Base-by-base conservation (phyloP, 805 yeast genomes). In the Candida insectalens region DNA sequence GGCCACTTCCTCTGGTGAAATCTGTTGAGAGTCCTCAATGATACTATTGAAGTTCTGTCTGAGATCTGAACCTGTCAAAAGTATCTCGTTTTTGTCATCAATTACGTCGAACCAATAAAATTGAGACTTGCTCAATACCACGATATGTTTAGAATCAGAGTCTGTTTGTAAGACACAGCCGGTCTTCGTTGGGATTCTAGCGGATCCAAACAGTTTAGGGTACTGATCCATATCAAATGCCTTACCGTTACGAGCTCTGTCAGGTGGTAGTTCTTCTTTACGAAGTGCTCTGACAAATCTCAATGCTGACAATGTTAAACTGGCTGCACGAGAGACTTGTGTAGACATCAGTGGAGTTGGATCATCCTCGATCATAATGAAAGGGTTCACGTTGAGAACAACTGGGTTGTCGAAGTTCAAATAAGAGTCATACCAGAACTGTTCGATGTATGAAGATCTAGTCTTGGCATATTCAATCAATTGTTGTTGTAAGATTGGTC, bases 61-160 rank as follows among this genome's bases (percentile, higher is more conserved):
- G 44, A 87, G 66, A 52, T 84, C 94, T 36, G 71, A 74, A 49
- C 84, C 89, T 2, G 79, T 67, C 50, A 87, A 63, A 31, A 85
- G 67, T 41, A 87, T 64, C 49, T 83, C 77, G 51, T 82, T 74
- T 41, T 75, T 60, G 32, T 67, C 65, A 55, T 85, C 94, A 46
- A 87, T 62, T 2, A 87, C 96, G 51, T 87, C 95, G 53, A 87
- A 87, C 95, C 96, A 87, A 59, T 87, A 87, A 55, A 85, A 83
- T 56, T 87, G 95, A 2, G 94, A 82, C 49, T 82, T 77, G 41
- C 84, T 77, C 53, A 84, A 60, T 12, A 87, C 88, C 7, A 85
- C 78, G 25, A 87, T 74, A 55, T 87, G 96, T 47, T 76, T 81
- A 2, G 92, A 76, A 7, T 74, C 63, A 6, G 67, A 52, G 55